Evolutionary conservation across 805 yeast species (phyloP).

Genomic region (Jamesozyma lodderae): DNA sequence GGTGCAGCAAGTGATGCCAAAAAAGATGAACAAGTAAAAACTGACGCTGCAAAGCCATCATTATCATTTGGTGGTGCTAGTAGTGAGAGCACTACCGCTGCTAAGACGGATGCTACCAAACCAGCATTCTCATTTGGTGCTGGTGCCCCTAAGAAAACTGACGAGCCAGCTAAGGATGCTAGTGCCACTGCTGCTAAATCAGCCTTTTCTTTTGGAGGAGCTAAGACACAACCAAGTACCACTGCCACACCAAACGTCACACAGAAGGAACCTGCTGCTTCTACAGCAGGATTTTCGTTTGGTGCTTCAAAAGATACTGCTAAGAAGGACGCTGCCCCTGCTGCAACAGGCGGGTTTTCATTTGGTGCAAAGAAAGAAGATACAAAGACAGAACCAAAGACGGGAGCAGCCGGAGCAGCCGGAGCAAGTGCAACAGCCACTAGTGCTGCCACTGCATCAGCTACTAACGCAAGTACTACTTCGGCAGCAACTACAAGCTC

Average conservation of each 20-base stretch:
- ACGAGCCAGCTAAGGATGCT: conserved; percentile 1
- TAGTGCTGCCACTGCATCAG: background rate
- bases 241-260: conserved; percentile 9
- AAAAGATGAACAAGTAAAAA: conserved; percentile 3
- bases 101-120: conserved; percentile 4
- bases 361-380: conserved; percentile 14
- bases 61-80: conserved; percentile 3
- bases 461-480: background rate
- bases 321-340: conserved; percentile 8
- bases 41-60: conserved; percentile 9
- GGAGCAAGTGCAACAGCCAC: background rate
- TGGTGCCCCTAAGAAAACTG: background rate
- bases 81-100: background rate
- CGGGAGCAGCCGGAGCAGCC: conserved; percentile 5
- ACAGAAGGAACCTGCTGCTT: conserved; percentile 8
- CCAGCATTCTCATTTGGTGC: conserved; percentile 20
- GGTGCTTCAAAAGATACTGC: conserved; percentile 10
- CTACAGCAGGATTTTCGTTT: conserved; percentile 15
- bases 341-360: conserved; percentile 11
- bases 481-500: background rate
- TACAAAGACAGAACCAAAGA: conserved; percentile 4
- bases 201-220: conserved; percentile 18
- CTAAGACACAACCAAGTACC: background rate
- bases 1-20: conserved; percentile 1
- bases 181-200: conserved; percentile 8